phyloP scores from a whole-genome alignment of 2,329 filamentous ascomycete genomes.

The Cordyceps farinosa region DNA sequence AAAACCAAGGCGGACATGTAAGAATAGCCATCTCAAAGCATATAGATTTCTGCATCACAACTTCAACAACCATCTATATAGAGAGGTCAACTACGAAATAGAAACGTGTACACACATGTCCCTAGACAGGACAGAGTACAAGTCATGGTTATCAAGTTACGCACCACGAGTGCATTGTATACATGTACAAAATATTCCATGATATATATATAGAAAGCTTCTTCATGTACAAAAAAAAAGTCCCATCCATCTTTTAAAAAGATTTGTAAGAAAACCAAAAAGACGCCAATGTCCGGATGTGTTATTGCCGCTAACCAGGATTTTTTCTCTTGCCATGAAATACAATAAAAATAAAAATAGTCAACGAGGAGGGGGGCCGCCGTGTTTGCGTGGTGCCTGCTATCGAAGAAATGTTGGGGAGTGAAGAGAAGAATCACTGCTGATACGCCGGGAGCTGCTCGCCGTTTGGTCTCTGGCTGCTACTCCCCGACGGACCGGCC shows the following conservation, averaged over 20 bases:
- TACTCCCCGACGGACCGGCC: not conserved
- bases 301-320: not conserved
- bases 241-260: not conserved
- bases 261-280: not conserved
- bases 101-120: no score
- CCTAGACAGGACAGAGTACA: no score
- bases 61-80: not conserved
- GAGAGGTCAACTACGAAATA: no score
- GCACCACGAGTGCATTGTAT: no score
- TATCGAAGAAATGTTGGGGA: not conserved
- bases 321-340: not conserved
- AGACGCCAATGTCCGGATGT: slow-evolving; percentile 10
- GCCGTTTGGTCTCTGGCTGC: slow-evolving; percentile 16
- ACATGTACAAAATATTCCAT: not conserved
- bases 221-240: slow-evolving; percentile 2
- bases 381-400: not conserved
- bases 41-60: not conserved
- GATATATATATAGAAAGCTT: not conserved
- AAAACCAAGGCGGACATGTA: no score
- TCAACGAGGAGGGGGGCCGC: not conserved
- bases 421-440: slow-evolving; percentile 27
- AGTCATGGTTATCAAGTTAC: no score
- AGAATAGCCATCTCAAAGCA: not conserved
- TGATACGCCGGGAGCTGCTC: slow-evolving; percentile 41
- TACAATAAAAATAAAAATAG: not conserved